Conservation (phyloP, 305 asterid genomes). For the Fraxinus platypoda region DNA sequence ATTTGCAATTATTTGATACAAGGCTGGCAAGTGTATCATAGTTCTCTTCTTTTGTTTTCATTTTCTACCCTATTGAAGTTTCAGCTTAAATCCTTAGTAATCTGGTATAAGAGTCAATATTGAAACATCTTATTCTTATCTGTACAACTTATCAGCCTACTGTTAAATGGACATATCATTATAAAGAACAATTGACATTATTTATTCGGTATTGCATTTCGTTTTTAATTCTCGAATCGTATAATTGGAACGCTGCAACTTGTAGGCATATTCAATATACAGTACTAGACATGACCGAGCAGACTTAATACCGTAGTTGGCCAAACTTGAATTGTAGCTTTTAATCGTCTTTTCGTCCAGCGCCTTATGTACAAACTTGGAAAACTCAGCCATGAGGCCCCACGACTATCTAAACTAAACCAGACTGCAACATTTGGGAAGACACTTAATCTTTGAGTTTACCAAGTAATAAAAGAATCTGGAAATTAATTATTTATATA, state of each 20-base stretch:
- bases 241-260: not conserved
- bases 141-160: not conserved
- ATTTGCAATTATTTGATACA: slow-evolving; percentile 1
- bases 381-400: not conserved
- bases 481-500: not conserved
- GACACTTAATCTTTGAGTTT: not conserved
- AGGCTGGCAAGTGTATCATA: slow-evolving; percentile 16
- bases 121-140: not conserved
- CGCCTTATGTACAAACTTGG: not conserved
- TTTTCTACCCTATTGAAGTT: not conserved
- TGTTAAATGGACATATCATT: not conserved
- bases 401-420: not conserved
- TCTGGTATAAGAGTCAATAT: not conserved
- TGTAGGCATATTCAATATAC: not conserved
- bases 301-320: not conserved
- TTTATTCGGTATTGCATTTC: not conserved
- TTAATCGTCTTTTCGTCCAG: not conserved
- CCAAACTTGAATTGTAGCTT: not conserved
- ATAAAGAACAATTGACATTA: not conserved
- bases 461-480: not conserved
- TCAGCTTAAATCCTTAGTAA: not conserved
- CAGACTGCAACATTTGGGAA: not conserved
- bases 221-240: not conserved
- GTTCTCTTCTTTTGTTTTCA: not conserved
- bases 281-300: not conserved